These are phyloP conservation scores for Agastache rugosa DNA, from an alignment of 257 asterid genomes.

Conservation along the genomic window DNA sequence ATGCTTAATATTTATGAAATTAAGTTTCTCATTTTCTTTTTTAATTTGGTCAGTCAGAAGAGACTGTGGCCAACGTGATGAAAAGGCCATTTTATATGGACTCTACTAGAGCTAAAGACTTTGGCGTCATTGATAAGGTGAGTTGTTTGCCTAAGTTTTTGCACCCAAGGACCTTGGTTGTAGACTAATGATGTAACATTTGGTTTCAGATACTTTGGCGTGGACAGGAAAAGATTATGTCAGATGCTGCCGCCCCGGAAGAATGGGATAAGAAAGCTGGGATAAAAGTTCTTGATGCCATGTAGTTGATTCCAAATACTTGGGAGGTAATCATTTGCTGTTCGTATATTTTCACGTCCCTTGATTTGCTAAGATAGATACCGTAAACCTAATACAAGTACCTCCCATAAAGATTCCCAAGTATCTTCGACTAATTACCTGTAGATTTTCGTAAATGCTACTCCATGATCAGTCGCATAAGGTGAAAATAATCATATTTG, in stretches of 20 bases:
- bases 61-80: constrained; percentile 69
- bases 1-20: constrained; percentile 27
- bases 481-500: background rate
- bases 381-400: background rate
- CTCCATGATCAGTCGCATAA: background rate
- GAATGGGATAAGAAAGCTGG: constrained; percentile 85
- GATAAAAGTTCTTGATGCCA: constrained; percentile 61
- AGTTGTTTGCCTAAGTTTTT: constrained; percentile 29
- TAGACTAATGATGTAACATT: constrained; percentile 31
- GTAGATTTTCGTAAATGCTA: background rate
- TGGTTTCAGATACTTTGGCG: constrained; percentile 78
- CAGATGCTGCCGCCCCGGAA: constrained; percentile 71
- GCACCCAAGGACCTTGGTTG: background rate
- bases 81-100: constrained; percentile 82
- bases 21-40: constrained; percentile 23
- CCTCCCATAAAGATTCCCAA: background rate
- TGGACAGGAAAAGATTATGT: constrained; percentile 77
- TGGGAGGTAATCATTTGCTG: constrained; percentile 42
- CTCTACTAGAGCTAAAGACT: constrained; percentile 71
- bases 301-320: constrained; percentile 43
- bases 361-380: background rate
- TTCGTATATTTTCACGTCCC: constrained; percentile 5
- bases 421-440: background rate
- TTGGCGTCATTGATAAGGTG: constrained; percentile 90
- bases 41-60: constrained; percentile 60